These are phyloP conservation scores for Podosphaera aphanis DNA, from an alignment of 2,329 filamentous ascomycete genomes.

Conservation along the genomic window DNA sequence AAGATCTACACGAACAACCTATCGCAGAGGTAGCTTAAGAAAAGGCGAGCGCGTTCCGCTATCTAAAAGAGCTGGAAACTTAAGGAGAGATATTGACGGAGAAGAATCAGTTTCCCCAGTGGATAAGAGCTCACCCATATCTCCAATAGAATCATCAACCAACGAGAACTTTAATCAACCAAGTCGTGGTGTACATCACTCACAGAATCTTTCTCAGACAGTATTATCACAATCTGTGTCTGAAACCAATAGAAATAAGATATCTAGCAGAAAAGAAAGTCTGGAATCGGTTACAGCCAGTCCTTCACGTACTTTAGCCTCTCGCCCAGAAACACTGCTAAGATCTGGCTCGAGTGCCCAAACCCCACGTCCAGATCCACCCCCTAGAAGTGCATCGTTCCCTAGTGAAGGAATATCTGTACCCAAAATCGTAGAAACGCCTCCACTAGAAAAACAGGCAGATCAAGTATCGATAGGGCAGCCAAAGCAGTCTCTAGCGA, in stretches of 20 bases:
- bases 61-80: constrained; percentile 44
- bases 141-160: constrained; percentile 29
- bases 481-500: constrained; percentile 23
- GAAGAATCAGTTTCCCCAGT: constrained; percentile 25
- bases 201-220: constrained; percentile 9
- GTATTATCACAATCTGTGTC: constrained; percentile 3
- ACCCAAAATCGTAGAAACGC: constrained; percentile 43
- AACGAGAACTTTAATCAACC: constrained; percentile 41
- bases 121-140: constrained; percentile 19
- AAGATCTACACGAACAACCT: constrained; percentile 77
- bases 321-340: neutral
- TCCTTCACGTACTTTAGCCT: neutral
- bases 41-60: constrained; percentile 54
- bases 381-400: constrained; percentile 14
- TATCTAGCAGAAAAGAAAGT: neutral
- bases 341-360: neutral
- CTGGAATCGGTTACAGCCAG: neutral
- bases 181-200: constrained; percentile 11
- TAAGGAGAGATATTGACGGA: constrained; percentile 30
- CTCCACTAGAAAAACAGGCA: constrained; percentile 17
- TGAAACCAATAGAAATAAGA: constrained; percentile 1
- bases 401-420: constrained; percentile 18
- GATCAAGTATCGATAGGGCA: neutral
- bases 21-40: constrained; percentile 65
- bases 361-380: constrained; percentile 9